Base-by-base conservation (phyloP, 768 basidiomycete genomes). In the Xerocomus spinulosus region DNA sequence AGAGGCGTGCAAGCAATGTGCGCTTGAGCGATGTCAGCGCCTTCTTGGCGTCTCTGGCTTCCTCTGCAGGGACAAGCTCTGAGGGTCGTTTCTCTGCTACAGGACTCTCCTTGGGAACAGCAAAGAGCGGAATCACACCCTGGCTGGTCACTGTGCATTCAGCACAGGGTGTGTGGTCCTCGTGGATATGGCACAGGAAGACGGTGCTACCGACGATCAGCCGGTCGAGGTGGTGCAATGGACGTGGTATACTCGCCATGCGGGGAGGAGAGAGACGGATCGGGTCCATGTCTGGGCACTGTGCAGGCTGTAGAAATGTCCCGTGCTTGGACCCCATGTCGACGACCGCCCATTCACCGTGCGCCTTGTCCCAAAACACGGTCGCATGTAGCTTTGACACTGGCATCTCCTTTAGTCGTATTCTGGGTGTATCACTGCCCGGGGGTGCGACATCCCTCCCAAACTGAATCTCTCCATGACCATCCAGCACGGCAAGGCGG, bases 291-390 rank as follows among this genome's bases (percentile, higher is more conserved):
- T 51, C 53, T 17, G 46, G 46, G n/a, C 43, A 58, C 29, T 21
- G 60, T 17, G 59, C 53, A 24, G 52, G 46, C 17, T 61, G 56
- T n/a, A 87, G 46, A 61, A 82, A 91, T 1, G 89, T 91, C 4
- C 90, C 90, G 54, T 92, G 90, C 64, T 82, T 85, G 44, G 85
- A 87, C 9, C 87, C 90, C 82, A 87, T 87, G 61, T 92, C 90
- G 9, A 90, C 87, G 25, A 87, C 68, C 3, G 78, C 75, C 88
- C 88, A 92, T 48, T 79, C 76, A 13, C 67, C 62, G 46, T 77
- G 72, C 24, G 64, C 63, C 28, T 69, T 68, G 60, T 89, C 82
- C 83, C 82, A 89, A 59, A 79, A 92, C 2, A 78, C 70, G 3
- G 82, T 86, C 9, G 87, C 83, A 58, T 92, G 90, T 44, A 85